phyloP scores from a whole-genome alignment of 495 filamentous ascomycete species.

The Hypomontagnella submonticulosa region DNA sequence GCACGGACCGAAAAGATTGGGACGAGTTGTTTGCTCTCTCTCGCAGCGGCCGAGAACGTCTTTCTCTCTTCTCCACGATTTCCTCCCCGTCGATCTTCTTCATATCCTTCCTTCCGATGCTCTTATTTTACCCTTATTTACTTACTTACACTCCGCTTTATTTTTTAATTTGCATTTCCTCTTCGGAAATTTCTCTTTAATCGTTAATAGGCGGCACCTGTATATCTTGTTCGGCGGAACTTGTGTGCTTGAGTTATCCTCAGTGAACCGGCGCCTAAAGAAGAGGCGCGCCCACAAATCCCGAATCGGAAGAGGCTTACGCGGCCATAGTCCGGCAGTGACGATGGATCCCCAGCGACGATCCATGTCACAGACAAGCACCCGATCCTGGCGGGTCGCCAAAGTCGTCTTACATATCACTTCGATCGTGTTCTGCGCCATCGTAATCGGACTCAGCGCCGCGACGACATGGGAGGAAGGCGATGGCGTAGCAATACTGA shows the following conservation, averaged over 20 bases:
- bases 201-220: neutral
- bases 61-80: constrained; percentile 20
- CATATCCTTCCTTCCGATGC: neutral
- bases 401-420: constrained; percentile 46
- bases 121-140: neutral
- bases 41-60: constrained; percentile 22
- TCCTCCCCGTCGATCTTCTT: constrained; percentile 23
- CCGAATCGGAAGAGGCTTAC: constrained; percentile 12
- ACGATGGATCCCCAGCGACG: constrained; percentile 22
- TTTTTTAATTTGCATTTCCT: neutral
- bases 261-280: neutral
- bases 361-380: constrained; percentile 8
- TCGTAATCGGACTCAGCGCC: constrained; percentile 45
- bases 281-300: neutral
- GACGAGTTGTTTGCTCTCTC: constrained; percentile 13
- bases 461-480: constrained; percentile 3
- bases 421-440: constrained; percentile 40
- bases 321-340: neutral
- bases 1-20: constrained; percentile 34
- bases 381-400: constrained; percentile 42
- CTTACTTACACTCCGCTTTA: neutral
- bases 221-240: neutral
- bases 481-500: constrained; percentile 14
- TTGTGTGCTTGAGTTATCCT: neutral
- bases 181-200: constrained; percentile 1